Percentiles rank a stretch among this genome's conserved stretches.
These are phyloP conservation scores for Cladophialophora chaetospira DNA, from an alignment of 2,329 filamentous ascomycete genomes.

Conservation along the genomic window DNA sequence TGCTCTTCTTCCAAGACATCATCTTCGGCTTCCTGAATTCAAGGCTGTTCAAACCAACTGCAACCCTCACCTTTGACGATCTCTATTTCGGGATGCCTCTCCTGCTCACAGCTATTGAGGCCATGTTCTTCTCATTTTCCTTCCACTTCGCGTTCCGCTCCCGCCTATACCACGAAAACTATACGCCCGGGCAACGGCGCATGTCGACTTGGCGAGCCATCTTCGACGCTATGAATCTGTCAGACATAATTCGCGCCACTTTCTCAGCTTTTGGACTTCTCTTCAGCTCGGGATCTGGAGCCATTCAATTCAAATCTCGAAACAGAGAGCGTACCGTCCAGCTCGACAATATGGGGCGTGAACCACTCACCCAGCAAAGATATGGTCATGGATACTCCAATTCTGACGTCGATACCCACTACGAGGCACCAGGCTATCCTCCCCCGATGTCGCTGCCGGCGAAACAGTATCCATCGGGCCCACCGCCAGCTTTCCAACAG, in stretches of 20 bases:
- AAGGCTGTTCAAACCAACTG: slow-evolving; percentile 54
- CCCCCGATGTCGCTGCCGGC: too few relatives aligned
- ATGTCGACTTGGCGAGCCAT: slow-evolving; percentile 1
- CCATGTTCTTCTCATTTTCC: slow-evolving; percentile 74
- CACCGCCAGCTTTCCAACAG: too few relatives aligned
- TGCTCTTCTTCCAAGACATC: slow-evolving; percentile 76
- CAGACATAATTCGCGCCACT: not conserved
- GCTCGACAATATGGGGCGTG: too few relatives aligned
- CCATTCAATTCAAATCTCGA: too few relatives aligned
- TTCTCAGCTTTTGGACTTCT: slow-evolving; percentile 1
- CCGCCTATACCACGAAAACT: slow-evolving; percentile 11
- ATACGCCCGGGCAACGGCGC: not conserved
- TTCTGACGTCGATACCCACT: too few relatives aligned
- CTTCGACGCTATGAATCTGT: slow-evolving; percentile 11
- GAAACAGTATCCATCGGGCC: too few relatives aligned
- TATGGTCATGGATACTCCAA: too few relatives aligned
- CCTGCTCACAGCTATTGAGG: slow-evolving; percentile 76
- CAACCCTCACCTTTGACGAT: slow-evolving; percentile 60
- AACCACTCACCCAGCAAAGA: too few relatives aligned
- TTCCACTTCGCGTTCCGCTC: slow-evolving; percentile 80
- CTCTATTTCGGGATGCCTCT: slow-evolving; percentile 77
- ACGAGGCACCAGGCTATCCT: too few relatives aligned
- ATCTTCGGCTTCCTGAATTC: slow-evolving; percentile 62
- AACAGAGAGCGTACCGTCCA: too few relatives aligned
- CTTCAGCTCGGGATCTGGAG: too few relatives aligned